Conservation (phyloP, 2,329 filamentous ascomycete genomes). For the Cladosporium sp. region DNA sequence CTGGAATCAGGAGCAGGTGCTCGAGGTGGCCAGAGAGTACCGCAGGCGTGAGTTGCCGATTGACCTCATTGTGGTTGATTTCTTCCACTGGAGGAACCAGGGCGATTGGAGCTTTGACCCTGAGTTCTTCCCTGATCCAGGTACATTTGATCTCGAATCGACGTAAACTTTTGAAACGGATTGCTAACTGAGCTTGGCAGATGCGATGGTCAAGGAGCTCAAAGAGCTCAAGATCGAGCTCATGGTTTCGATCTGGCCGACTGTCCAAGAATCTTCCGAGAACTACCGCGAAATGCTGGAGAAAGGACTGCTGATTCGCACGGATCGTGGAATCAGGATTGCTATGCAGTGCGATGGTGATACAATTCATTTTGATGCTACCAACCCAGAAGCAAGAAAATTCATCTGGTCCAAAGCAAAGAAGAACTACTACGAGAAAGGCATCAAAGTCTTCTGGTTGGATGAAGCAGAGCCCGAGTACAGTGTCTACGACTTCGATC, state of each 20-base stretch:
- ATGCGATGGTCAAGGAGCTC: slow-evolving; percentile 64
- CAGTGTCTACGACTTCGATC: slow-evolving; percentile 64
- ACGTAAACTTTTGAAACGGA: not conserved
- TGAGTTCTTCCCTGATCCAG: slow-evolving; percentile 59
- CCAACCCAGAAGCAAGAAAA: slow-evolving; percentile 58
- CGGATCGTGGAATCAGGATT: slow-evolving; percentile 59
- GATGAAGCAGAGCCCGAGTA: slow-evolving; percentile 71
- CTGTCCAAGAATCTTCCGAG: slow-evolving; percentile 59
- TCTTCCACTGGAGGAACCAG: slow-evolving; percentile 67
- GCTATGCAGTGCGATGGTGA: slow-evolving; percentile 61
- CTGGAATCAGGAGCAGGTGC: slow-evolving; percentile 64
- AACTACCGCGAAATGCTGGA: slow-evolving; percentile 65
- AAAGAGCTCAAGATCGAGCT: slow-evolving; percentile 60
- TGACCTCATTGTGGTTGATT: slow-evolving; percentile 67
- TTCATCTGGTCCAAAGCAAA: slow-evolving; percentile 63
- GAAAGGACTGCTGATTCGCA: slow-evolving; percentile 59
- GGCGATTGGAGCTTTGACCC: slow-evolving; percentile 69
- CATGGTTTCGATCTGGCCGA: slow-evolving; percentile 71
- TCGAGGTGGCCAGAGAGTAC: slow-evolving; percentile 62
- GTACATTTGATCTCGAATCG: not conserved
- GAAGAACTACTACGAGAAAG: slow-evolving; percentile 61
- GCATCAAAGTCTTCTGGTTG: slow-evolving; percentile 66
- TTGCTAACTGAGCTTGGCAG: slow-evolving; percentile 27
- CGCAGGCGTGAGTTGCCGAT: slow-evolving; percentile 56
- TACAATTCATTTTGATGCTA: slow-evolving; percentile 63